Evolutionary conservation across 495 filamentous ascomycete species (phyloP).

Genomic region (Aspergillus incahuasiensis): DNA sequence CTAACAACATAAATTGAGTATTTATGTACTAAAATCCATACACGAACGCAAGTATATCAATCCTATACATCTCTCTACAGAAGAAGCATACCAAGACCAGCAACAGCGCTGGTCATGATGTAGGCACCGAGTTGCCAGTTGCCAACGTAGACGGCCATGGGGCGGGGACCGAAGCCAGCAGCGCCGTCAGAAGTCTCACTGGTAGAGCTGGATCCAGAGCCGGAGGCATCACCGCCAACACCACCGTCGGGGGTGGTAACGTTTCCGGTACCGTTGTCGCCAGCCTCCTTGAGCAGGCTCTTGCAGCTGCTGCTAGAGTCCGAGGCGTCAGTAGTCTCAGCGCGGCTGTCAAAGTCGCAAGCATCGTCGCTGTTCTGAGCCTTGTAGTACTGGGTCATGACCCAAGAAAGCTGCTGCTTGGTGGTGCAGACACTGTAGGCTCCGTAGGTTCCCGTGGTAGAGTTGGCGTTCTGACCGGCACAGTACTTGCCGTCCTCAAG

Average conservation of each 20-base stretch:
- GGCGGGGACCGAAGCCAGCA: conserved; percentile 40
- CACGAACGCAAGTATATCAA: neutral
- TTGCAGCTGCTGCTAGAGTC: conserved; percentile 49
- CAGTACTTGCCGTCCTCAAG: conserved; percentile 45
- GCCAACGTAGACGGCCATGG: conserved; percentile 56
- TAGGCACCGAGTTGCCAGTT: conserved; percentile 65
- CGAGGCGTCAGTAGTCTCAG: conserved; percentile 40
- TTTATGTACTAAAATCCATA: neutral
- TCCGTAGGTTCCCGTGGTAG: conserved; percentile 70
- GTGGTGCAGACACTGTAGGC: conserved; percentile 84
- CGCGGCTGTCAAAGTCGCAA: conserved; percentile 75
- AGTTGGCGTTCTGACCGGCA: conserved; percentile 65
- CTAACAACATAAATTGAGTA: neutral
- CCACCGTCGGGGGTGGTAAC: conserved; percentile 51
- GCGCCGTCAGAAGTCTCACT: conserved; percentile 38
- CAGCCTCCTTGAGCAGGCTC: conserved; percentile 54
- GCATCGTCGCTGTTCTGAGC: conserved; percentile 50
- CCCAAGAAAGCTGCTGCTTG: conserved; percentile 74
- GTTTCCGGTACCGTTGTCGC: conserved; percentile 59
- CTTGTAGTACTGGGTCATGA: conserved; percentile 78
- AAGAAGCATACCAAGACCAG: conserved; percentile 71
- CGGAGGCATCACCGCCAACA: conserved; percentile 35
- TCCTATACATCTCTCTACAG: conserved; percentile 46
- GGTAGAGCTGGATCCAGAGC: conserved; percentile 41
- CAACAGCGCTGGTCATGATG: conserved; percentile 57